phyloP scores from a whole-genome alignment of 2,329 filamentous ascomycete species.

The Byssochlamys sp. region DNA sequence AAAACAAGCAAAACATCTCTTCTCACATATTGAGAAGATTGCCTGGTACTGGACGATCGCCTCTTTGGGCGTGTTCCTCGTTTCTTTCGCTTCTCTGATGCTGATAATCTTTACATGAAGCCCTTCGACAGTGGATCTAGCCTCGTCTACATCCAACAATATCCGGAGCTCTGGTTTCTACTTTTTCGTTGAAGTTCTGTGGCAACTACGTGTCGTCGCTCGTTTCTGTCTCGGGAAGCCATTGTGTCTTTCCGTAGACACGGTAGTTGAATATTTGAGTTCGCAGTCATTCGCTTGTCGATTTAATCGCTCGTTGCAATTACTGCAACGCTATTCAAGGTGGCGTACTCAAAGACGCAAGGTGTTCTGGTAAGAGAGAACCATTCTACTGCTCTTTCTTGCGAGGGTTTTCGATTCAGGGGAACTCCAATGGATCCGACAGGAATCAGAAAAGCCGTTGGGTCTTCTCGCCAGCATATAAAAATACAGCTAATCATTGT shows the following conservation, averaged over 20 bases:
- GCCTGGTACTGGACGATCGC: conserved; percentile 9
- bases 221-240: conserved; percentile 36
- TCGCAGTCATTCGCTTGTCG: conserved; percentile 40
- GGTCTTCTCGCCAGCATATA: background rate
- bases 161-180: conserved; percentile 24
- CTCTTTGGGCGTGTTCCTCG: background rate
- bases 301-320: conserved; percentile 33
- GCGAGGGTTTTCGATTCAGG: background rate
- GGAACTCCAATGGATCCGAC: background rate
- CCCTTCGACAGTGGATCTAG: conserved; percentile 3
- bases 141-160: conserved; percentile 3
- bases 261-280: conserved; percentile 31
- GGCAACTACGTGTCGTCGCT: conserved; percentile 30
- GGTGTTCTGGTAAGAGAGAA: conserved; percentile 34
- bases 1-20: background rate
- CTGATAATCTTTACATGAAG: conserved; percentile 1
- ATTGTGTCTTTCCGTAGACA: conserved; percentile 23
- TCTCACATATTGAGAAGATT: background rate
- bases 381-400: conserved; percentile 5
- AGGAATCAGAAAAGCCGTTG: background rate
- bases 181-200: conserved; percentile 21
- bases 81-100: no score
- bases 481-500: conserved; percentile 7
- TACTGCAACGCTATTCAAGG: conserved; percentile 39
- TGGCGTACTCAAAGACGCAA: conserved; percentile 40